These are phyloP conservation scores for Scutellaria minor DNA, from an alignment of 257 asterid species.

Conservation along the genomic window DNA sequence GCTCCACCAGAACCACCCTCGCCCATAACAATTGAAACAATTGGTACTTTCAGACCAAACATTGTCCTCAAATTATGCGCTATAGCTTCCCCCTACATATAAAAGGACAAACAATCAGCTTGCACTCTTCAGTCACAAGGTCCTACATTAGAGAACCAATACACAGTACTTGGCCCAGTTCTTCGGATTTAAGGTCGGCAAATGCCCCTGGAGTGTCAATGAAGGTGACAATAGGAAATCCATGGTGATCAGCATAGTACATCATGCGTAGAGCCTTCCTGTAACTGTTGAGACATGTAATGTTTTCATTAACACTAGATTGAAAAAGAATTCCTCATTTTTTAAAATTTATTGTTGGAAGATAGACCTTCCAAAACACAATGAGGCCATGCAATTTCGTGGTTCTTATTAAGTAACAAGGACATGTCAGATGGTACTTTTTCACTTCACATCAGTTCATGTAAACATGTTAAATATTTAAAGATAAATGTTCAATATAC, in stretches of 20 bases:
- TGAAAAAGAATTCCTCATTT: slow-evolving; percentile 10
- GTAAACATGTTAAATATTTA: background rate
- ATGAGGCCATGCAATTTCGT: background rate
- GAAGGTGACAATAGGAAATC: slow-evolving; percentile 84
- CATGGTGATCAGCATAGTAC: slow-evolving; percentile 91
- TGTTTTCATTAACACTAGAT: slow-evolving; percentile 17
- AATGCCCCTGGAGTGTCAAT: slow-evolving; percentile 96
- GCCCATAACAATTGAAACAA: slow-evolving; percentile 84
- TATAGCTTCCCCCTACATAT: slow-evolving; percentile 86
- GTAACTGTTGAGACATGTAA: slow-evolving; percentile 56
- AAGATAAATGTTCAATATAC: slow-evolving; percentile 27
- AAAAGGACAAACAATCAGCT: slow-evolving; percentile 34
- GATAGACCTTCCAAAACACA: slow-evolving; percentile 3
- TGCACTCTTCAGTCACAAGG: slow-evolving; percentile 19
- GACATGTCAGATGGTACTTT: slow-evolving; percentile 8
- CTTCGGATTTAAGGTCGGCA: slow-evolving; percentile 91
- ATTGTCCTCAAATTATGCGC: slow-evolving; percentile 88
- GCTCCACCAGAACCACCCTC: slow-evolving; percentile 99
- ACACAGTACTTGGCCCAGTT: slow-evolving; percentile 72
- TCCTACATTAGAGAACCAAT: slow-evolving; percentile 23
- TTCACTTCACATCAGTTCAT: slow-evolving; percentile 10
- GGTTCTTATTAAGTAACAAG: slow-evolving; percentile 3
- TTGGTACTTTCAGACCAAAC: slow-evolving; percentile 95
- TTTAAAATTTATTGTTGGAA: background rate
- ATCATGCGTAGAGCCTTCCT: slow-evolving; percentile 94